Evolutionary conservation across 2,329 filamentous ascomycete genomes (phyloP).

Genomic region (Diaporthe helianthi): DNA sequence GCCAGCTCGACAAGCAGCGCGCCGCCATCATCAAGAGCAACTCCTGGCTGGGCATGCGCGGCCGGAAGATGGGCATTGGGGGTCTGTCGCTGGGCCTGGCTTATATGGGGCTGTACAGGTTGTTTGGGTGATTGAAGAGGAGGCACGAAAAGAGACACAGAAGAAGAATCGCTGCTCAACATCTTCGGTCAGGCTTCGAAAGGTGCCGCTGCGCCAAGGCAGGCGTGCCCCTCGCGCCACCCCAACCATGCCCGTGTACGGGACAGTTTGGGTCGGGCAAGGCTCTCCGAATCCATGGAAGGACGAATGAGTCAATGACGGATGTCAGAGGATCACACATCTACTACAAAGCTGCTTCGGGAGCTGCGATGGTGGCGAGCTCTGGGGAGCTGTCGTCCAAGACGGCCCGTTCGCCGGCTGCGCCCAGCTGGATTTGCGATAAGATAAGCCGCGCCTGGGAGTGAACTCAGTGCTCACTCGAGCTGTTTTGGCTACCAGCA

Average conservation of each 20-base stretch:
- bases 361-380: not conserved
- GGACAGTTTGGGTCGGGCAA: fast-evolving
- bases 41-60: slow-evolving; percentile 75
- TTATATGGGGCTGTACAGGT: slow-evolving; percentile 74
- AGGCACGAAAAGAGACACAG: no score
- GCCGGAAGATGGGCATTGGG: slow-evolving; percentile 71
- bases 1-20: slow-evolving; percentile 72
- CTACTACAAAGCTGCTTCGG: not conserved
- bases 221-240: not conserved
- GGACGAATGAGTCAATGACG: not conserved
- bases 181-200: not conserved
- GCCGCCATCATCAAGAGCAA: slow-evolving; percentile 72
- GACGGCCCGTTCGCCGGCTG: slow-evolving; percentile 27
- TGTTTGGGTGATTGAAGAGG: slow-evolving; percentile 58
- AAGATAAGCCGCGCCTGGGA: slow-evolving; percentile 29
- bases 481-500: not conserved
- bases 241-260: not conserved
- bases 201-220: not conserved
- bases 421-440: slow-evolving; percentile 25
- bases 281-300: not conserved
- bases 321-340: not conserved
- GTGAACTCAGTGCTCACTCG: not conserved
- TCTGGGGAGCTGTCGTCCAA: slow-evolving; percentile 7
- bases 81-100: slow-evolving; percentile 71
- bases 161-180: slow-evolving; percentile 11